Base-by-base conservation (phyloP, 495 filamentous ascomycete species). In the Talaromyces thailandensis region DNA sequence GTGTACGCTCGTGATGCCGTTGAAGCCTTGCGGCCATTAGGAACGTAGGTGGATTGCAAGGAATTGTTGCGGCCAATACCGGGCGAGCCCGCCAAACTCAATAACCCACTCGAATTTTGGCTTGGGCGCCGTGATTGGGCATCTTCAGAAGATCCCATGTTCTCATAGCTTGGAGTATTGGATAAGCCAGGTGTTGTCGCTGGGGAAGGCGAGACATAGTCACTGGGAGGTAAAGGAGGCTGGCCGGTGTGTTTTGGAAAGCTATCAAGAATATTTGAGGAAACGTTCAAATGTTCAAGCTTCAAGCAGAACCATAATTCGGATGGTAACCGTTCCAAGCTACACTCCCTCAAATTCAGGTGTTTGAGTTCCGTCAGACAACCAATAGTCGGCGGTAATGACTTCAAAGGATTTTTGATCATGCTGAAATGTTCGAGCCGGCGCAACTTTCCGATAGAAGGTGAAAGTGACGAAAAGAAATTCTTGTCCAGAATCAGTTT, bases 401-500 rank as follows among this genome's bases (percentile, higher is more conserved):
- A 85, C 58, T 84, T 86, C 3, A 99, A 82, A 0, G 88, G 85
- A 66, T 99, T 99, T 68, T 91, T 89, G 35, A 91, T 91, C 63
- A 97, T 90, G 72, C 93, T 97, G 68, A 99, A 87, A 75, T 94
- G 85, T 64, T 98, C 92, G 28, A 99, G 80, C 64, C 83, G 89
- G 63, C 84, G 83, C 35, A 99, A 78, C 64, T 88, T 91, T 28
- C 93, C 92, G 63, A 98, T 88, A 56, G 93, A 86, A 56, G 81
- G 79, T 0, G 92, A 92, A 32, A 98, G 78, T 2, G 91, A 92
- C 4, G 92, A 90, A 64, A 98, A 92, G 71, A 97, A 94, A 66
- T 99, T 99, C 69, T 91, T 92, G 71, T 97, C 93, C 21, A 99
- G 79, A 43, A 92, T 84, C 23, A 99, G 82, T 64, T 92, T 91